These are phyloP conservation scores for Malassezia pachydermatis DNA, from an alignment of 1,284 basidiomycete genomes.

Conservation along the genomic window DNA sequence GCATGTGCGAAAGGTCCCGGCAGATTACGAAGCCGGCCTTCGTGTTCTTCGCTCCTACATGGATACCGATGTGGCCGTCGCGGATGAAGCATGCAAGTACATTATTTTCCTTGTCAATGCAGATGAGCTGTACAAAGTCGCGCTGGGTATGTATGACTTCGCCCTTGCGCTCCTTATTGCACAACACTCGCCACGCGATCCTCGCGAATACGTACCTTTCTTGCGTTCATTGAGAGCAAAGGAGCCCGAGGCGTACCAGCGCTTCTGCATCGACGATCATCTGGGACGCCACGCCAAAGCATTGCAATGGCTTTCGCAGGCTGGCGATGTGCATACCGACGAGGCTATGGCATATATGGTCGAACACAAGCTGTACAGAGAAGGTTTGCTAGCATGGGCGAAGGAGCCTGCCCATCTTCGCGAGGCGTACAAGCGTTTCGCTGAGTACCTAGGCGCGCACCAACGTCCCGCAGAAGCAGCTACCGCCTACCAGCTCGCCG, in stretches of 20 bases:
- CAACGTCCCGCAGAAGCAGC: slow-evolving; percentile 76
- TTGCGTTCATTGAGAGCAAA: slow-evolving; percentile 74
- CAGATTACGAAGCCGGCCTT: slow-evolving; percentile 79
- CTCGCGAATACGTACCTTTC: slow-evolving; percentile 94
- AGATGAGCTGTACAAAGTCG: slow-evolving; percentile 80
- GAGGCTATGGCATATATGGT: slow-evolving; percentile 73
- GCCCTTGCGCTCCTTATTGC: slow-evolving; percentile 88
- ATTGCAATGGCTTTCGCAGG: slow-evolving; percentile 62
- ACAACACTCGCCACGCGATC: slow-evolving; percentile 93
- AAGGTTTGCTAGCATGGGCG: slow-evolving; percentile 25
- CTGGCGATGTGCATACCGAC: slow-evolving; percentile 65
- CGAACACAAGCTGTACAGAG: slow-evolving; percentile 59
- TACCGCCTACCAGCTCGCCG: slow-evolving; percentile 26
- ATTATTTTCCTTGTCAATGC: slow-evolving; percentile 96
- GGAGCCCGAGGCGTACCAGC: slow-evolving; percentile 65
- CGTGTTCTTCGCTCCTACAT: slow-evolving; percentile 66
- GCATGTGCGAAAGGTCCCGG: slow-evolving; percentile 79
- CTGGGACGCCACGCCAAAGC: slow-evolving; percentile 68
- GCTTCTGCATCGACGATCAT: slow-evolving; percentile 86
- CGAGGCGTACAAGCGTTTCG: slow-evolving; percentile 57
- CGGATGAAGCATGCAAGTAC: slow-evolving; percentile 94
- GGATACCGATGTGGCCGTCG: slow-evolving; percentile 61
- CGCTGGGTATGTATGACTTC: slow-evolving; percentile 98
- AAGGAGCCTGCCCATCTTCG: slow-evolving; percentile 16
- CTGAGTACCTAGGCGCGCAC: slow-evolving; percentile 75